phyloP scores from a whole-genome alignment of 352 stramenopile genomes.

The Phytophthora hybrid region DNA sequence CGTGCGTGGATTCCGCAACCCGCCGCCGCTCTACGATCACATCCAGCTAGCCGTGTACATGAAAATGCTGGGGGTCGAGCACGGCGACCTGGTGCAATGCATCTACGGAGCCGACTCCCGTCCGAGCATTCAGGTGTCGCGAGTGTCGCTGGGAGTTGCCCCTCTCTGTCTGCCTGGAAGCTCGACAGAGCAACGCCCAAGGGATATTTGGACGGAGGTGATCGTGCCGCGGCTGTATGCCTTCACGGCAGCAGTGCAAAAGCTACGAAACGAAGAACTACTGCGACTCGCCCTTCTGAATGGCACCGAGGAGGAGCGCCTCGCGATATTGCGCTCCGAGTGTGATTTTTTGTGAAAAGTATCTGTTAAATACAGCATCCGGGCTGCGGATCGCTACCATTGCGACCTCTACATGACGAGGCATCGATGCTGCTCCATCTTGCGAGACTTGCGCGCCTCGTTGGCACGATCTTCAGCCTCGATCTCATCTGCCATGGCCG shows the following conservation, averaged over 20 bases:
- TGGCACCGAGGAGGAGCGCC: constrained; percentile 50
- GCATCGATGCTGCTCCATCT: constrained; percentile 31
- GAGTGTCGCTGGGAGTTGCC: constrained; percentile 52
- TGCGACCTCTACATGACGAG: constrained; percentile 45
- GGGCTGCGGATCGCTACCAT: background rate
- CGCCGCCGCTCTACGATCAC: constrained; percentile 73
- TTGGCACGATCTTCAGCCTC: constrained; percentile 77
- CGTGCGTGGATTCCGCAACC: constrained; percentile 63
- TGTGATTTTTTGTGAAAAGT: constrained; percentile 66
- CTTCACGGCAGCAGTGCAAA: constrained; percentile 54
- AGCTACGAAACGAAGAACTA: constrained; percentile 59
- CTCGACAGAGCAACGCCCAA: constrained; percentile 8
- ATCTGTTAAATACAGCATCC: constrained; percentile 12
- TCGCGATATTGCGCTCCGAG: constrained; percentile 53
- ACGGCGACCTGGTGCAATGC: constrained; percentile 80
- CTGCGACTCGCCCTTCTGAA: constrained; percentile 74
- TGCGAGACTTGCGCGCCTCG: constrained; percentile 50
- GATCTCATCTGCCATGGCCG: constrained; percentile 77
- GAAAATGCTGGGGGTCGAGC: constrained; percentile 72
- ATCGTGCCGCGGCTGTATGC: constrained; percentile 74
- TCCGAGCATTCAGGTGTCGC: constrained; percentile 61
- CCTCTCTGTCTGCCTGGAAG: constrained; percentile 46
- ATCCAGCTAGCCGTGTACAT: constrained; percentile 87
- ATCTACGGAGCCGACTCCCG: constrained; percentile 48
- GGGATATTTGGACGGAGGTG: constrained; percentile 65